These are phyloP conservation scores for Barnettozyma salicaria DNA, from an alignment of 805 yeast species.

Conservation along the genomic window DNA sequence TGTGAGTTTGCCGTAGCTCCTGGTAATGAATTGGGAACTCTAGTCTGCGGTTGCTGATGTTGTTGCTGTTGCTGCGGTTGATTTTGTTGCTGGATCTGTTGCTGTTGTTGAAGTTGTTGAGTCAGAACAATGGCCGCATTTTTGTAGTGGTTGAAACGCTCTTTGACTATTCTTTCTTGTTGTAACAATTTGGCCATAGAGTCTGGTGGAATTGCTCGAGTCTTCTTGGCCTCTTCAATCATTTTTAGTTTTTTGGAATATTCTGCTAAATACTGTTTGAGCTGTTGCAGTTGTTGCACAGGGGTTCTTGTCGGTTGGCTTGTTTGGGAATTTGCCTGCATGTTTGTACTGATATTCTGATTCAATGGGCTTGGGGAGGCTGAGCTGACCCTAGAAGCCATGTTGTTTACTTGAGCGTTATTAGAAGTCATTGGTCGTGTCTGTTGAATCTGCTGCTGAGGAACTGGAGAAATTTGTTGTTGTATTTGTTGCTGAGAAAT, in stretches of 20 bases:
- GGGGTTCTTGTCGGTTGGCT: conserved; percentile 13
- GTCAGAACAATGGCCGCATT: conserved; percentile 35
- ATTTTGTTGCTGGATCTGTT: conserved; percentile 20
- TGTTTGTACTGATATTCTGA: conserved; percentile 8
- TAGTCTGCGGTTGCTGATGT: conserved; percentile 23
- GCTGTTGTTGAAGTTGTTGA: conserved; percentile 12
- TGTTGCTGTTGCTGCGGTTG: conserved; percentile 9
- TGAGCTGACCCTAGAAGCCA: conserved; percentile 6
- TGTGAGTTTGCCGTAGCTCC: conserved; percentile 12
- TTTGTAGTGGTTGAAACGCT: conserved; percentile 43
- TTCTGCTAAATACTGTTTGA: conserved; percentile 42
- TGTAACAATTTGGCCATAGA: conserved; percentile 38
- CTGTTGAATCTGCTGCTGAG: conserved; percentile 19
- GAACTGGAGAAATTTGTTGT: conserved; percentile 3
- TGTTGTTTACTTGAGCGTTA: conserved; percentile 4
- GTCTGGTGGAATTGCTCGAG: conserved; percentile 39
- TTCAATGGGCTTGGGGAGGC: conserved; percentile 19
- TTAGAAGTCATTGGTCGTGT: conserved; percentile 13
- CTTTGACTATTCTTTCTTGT: conserved; percentile 43
- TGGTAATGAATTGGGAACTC: conserved; percentile 17
- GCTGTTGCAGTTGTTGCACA: conserved; percentile 35
- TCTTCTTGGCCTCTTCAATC: conserved; percentile 43
- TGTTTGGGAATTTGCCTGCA: conserved; percentile 9
- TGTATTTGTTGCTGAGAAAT: conserved; percentile 24
- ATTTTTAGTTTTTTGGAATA: conserved; percentile 44